Evolutionary conservation across 2,329 filamentous ascomycete species (phyloP).

Genomic region (Penicillium sp.): DNA sequence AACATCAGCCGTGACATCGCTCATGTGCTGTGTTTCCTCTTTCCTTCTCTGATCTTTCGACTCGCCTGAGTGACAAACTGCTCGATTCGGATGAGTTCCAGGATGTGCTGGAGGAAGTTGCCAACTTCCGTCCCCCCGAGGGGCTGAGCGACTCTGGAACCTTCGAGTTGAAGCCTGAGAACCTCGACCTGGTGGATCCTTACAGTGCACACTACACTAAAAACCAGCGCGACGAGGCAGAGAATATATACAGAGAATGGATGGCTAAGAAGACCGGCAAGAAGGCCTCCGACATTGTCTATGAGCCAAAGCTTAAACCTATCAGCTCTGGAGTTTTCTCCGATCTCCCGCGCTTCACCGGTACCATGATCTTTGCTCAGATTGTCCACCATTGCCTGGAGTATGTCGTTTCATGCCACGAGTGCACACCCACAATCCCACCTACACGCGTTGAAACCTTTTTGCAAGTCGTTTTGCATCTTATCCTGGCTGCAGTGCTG

Average conservation of each 20-base stretch:
- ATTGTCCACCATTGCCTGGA: slow-evolving; percentile 82
- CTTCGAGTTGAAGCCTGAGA: slow-evolving; percentile 84
- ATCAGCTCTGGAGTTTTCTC: slow-evolving; percentile 74
- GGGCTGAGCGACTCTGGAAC: slow-evolving; percentile 88
- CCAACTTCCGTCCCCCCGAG: slow-evolving; percentile 82
- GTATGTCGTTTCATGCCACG: slow-evolving; percentile 67
- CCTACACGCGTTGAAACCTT: slow-evolving; percentile 83
- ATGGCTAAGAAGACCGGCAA: slow-evolving; percentile 84
- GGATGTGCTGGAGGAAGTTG: slow-evolving; percentile 76
- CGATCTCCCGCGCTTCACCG: slow-evolving; percentile 71
- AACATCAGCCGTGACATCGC: slow-evolving; percentile 83
- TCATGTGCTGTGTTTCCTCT: slow-evolving; percentile 91
- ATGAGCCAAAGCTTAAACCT: slow-evolving; percentile 74
- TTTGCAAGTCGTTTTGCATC: slow-evolving; percentile 82
- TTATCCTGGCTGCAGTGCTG: slow-evolving; percentile 75
- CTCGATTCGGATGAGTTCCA: slow-evolving; percentile 87
- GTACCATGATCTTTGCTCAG: slow-evolving; percentile 79
- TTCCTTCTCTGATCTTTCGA: slow-evolving; percentile 85
- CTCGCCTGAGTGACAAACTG: slow-evolving; percentile 80
- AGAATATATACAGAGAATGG: slow-evolving; percentile 79
- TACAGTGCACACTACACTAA: slow-evolving; percentile 96
- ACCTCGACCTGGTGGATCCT: slow-evolving; percentile 82
- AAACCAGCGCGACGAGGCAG: slow-evolving; percentile 93
- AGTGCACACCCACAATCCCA: slow-evolving; percentile 68
- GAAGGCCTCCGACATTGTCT: slow-evolving; percentile 75